Percentiles rank a stretch among this genome's conserved stretches.
phyloP scores from a whole-genome alignment of 257 asterid species.

The Anisodus acutangulus region DNA sequence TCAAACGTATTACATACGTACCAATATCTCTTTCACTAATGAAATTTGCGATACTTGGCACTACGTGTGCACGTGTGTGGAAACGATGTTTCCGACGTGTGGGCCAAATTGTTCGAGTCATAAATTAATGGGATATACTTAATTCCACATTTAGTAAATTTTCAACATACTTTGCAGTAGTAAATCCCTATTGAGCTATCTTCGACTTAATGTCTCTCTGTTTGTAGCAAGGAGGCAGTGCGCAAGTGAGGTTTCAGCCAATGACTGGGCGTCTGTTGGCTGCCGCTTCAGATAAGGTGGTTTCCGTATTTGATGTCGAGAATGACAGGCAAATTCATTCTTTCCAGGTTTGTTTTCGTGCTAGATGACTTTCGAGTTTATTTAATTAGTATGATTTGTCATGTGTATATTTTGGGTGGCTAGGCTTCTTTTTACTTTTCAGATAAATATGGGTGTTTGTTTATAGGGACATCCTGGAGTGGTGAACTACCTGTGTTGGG shows the following conservation, averaged over 20 bases:
- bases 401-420: not conserved
- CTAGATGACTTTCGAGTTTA: constrained; percentile 17
- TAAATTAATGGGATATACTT: too few species aligned
- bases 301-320: constrained; percentile 38
- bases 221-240: constrained; percentile 36
- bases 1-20: too few species aligned
- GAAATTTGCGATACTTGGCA: too few species aligned
- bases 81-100: too few species aligned
- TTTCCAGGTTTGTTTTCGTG: constrained; percentile 32
- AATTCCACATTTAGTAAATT: too few species aligned
- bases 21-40: too few species aligned
- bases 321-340: constrained; percentile 30
- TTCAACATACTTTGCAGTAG: constrained; percentile 21
- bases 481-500: constrained; percentile 40
- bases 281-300: constrained; percentile 40
- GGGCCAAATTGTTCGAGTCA: too few species aligned
- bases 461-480: constrained; percentile 38
- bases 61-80: too few species aligned
- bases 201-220: not conserved
- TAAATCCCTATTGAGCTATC: not conserved
- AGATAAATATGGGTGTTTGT: constrained; percentile 15
- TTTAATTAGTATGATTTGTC: not conserved
- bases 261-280: constrained; percentile 33
- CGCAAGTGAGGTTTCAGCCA: constrained; percentile 42
- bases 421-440: constrained; percentile 17